Evolutionary conservation across 129 eudicot species (phyloP).

Genomic region (Flaveria trinervia): DNA sequence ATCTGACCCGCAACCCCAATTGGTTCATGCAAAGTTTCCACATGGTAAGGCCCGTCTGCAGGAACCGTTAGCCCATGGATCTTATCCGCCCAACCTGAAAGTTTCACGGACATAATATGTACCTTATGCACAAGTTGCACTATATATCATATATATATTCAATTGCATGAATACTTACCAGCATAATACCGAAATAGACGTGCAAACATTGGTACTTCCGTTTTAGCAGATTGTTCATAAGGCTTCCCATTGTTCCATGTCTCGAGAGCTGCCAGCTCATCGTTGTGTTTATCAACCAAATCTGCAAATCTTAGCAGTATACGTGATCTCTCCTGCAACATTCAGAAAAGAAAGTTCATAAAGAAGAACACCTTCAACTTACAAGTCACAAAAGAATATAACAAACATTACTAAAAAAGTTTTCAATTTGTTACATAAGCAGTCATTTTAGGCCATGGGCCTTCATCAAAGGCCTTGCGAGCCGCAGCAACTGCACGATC

Average conservation of each 20-base stretch:
- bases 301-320: constrained; percentile 56
- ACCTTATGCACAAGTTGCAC: constrained; percentile 12
- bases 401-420: background rate
- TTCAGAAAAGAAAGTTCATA: background rate
- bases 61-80: constrained; percentile 70
- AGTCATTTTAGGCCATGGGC: constrained; percentile 57
- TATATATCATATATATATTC: background rate
- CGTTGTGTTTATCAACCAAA: constrained; percentile 63
- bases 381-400: background rate
- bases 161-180: constrained; percentile 34
- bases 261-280: constrained; percentile 32
- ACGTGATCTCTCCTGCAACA: constrained; percentile 46
- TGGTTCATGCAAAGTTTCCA: constrained; percentile 59
- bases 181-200: constrained; percentile 66
- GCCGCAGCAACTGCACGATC: constrained; percentile 53
- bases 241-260: constrained; percentile 25
- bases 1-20: constrained; percentile 65
- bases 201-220: constrained; percentile 40
- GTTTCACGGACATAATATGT: background rate
- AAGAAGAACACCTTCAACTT: background rate
- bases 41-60: constrained; percentile 67
- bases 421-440: constrained; percentile 36
- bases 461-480: constrained; percentile 56
- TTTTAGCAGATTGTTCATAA: constrained; percentile 10
- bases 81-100: constrained; percentile 71